Conservation (phyloP, 73 alveolate genomes). For the Tetrahymena malaccensis region DNA sequence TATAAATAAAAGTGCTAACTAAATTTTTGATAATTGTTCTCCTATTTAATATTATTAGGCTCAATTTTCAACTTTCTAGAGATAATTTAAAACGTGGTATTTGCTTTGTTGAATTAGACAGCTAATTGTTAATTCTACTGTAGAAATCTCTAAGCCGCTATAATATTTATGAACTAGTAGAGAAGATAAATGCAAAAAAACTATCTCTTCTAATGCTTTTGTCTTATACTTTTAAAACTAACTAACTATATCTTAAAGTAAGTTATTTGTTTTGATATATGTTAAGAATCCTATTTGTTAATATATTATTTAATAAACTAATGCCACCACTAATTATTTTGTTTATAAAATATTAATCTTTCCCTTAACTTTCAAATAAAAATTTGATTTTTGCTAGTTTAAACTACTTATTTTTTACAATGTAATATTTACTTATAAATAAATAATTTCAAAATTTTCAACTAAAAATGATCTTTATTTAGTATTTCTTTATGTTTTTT, state of each 20-base stretch:
- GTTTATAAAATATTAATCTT: neutral
- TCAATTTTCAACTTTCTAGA: neutral
- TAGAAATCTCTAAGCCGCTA: neutral
- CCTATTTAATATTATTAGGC: neutral
- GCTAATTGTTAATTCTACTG: neutral
- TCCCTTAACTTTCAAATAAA: neutral
- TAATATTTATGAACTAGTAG: neutral
- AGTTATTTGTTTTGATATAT: neutral
- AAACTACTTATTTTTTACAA: neutral
- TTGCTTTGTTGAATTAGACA: no score
- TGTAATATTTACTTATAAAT: neutral
- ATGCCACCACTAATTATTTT: neutral
- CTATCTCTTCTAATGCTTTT: neutral
- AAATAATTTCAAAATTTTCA: neutral
- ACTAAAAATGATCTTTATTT: neutral
- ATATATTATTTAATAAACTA: neutral
- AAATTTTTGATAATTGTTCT: neutral
- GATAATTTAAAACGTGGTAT: neutral
- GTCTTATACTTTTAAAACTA: neutral
- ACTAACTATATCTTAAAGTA: neutral
- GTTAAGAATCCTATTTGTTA: neutral
- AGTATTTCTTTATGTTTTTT: no score
- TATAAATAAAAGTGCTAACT: neutral
- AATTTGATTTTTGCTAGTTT: neutral
- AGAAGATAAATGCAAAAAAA: neutral